These are phyloP conservation scores for Candida fluviatilis DNA, from an alignment of 805 yeast genomes.

Conservation along the genomic window DNA sequence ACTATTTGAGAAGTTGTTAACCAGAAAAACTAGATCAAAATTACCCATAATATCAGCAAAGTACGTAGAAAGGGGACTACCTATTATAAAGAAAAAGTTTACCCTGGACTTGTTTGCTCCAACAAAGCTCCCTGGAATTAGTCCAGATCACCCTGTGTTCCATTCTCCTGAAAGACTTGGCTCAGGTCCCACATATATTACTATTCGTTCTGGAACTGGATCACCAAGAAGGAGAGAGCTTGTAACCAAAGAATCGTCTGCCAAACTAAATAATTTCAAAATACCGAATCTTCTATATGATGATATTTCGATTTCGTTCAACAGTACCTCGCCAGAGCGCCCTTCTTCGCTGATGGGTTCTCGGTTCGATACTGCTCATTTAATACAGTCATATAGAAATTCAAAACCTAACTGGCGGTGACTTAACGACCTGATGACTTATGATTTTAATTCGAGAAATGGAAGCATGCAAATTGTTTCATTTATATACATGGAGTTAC, in stretches of 20 bases:
- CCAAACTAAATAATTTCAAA: background rate
- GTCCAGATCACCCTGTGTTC: conserved; percentile 28
- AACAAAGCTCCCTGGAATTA: conserved; percentile 25
- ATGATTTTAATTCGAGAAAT: background rate
- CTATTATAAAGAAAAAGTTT: conserved; percentile 19
- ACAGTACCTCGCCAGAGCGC: conserved; percentile 30
- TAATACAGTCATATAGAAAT: conserved; percentile 19
- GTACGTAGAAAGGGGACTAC: conserved; percentile 18
- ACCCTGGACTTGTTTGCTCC: conserved; percentile 4
- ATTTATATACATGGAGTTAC: background rate
- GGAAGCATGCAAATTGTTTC: background rate
- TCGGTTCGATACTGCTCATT: conserved; percentile 27
- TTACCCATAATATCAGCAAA: conserved; percentile 24
- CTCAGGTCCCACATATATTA: background rate
- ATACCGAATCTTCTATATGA: conserved; percentile 1
- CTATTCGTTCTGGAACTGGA: background rate
- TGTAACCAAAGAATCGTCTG: background rate
- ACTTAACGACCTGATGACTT: background rate
- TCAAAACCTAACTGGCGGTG: conserved; percentile 7
- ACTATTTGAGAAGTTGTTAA: conserved; percentile 1
- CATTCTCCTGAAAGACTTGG: conserved; percentile 17
- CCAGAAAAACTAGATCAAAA: conserved; percentile 10
- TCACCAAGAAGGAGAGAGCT: background rate
- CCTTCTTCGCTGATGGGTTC: conserved; percentile 34
- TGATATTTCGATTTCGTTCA: conserved; percentile 9